Base-by-base conservation (phyloP, 768 basidiomycete species). In the Boletus barrowsii region DNA sequence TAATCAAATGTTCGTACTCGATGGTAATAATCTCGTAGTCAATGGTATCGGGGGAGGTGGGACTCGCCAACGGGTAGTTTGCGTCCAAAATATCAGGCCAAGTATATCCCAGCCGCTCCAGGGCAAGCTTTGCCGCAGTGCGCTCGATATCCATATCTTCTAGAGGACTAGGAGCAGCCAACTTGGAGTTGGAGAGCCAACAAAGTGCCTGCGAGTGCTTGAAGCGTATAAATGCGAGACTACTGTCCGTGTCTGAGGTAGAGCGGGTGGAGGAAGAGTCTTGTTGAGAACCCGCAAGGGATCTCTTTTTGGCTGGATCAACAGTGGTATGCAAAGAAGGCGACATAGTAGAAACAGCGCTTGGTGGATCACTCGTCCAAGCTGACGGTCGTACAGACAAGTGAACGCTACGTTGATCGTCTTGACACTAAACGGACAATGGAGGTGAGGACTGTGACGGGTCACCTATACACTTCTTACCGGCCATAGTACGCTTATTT, bases 351-450 rank as follows among this genome's bases (percentile, higher is more conserved):
- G 40, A 24, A 24, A 40, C 24, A 5, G 65, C 57, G 37, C 68
- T 70, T 13, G 82, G 85, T 26, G 86, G 85, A 13, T 70, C 57
- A 22, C 76, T 71, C 39, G 77, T 76, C 90, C 90, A 92, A 49
- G 86, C 86, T 26, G 86, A 86, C 22, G 87, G 86, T 64, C 86
- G 84, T n/a, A 92, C 88, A 14, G 88, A 84, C 20, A 92, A 76
- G 70, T 90, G 90, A 41, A 91, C 74, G 52, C 83, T 76, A 41
- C 79, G 80, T 24, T 81, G 76, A 49, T 86, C 85, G 51, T 80
- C 79, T 39, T 72, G 68, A 42, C 73, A 72, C 88, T 89, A 63
- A 44, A 41, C 15, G 26, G 22, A 45, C 6, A 30, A 22, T 17
- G 14, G 15, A 43, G 30, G 51, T 67, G 18, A 60, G 60, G 41